Conservation (phyloP, 352 stramenopile genomes). For the Peronospora belbahrii region DNA sequence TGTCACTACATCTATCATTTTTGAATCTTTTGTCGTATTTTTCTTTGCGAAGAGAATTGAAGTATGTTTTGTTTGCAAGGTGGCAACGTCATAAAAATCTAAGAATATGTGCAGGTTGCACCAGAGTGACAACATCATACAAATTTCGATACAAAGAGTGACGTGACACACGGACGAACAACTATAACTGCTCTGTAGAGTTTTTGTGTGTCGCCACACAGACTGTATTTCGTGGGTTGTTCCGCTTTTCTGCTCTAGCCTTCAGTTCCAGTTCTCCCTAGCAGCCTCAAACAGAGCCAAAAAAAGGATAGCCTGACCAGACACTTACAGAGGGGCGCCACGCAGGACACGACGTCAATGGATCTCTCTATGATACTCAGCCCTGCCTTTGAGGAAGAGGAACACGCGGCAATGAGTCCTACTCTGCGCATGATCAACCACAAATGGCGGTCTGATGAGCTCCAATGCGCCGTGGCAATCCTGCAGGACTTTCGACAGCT, state of each 20-base stretch:
- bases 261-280: conserved; percentile 34
- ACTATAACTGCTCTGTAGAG: conserved; percentile 15
- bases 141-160: conserved; percentile 23
- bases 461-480: conserved; percentile 54
- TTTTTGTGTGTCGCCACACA: conserved; percentile 30
- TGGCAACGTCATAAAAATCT: conserved; percentile 7
- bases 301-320: conserved; percentile 2
- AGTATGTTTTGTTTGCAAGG: no score
- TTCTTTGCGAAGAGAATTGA: neutral
- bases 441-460: conserved; percentile 44
- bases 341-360: conserved; percentile 14
- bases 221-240: conserved; percentile 31
- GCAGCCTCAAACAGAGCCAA: conserved; percentile 8
- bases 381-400: conserved; percentile 30
- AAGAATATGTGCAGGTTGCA: conserved; percentile 17
- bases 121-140: conserved; percentile 23
- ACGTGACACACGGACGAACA: conserved; percentile 41
- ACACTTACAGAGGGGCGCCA: neutral
- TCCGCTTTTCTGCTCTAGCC: conserved; percentile 31
- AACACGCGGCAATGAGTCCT: conserved; percentile 1
- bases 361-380: conserved; percentile 51
- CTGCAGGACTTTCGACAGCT: conserved; percentile 53
- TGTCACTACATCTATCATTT: neutral
- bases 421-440: conserved; percentile 5
- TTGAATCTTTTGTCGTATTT: neutral